phyloP scores from a whole-genome alignment of 192 early-diverging fungal genomes.

The Rhizophagus prolifer region DNA sequence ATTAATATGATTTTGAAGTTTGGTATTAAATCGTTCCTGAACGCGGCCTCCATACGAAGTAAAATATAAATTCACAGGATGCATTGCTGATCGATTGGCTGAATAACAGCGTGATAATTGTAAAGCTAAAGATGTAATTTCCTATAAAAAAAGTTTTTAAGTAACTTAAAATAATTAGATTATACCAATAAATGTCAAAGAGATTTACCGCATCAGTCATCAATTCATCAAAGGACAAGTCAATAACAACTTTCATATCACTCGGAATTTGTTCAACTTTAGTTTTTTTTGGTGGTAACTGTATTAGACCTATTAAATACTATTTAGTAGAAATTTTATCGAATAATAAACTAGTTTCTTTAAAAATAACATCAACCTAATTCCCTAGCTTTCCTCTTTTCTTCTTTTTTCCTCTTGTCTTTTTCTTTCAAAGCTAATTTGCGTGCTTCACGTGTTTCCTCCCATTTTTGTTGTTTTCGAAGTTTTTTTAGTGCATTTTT shows the following conservation, averaged over 20 bases:
- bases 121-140: constrained; percentile 65
- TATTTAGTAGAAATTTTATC: background rate
- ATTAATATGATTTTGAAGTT: constrained; percentile 43
- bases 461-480: constrained; percentile 26
- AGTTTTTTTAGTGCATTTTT: constrained; percentile 17
- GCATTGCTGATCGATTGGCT: constrained; percentile 55
- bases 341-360: background rate
- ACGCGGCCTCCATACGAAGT: constrained; percentile 60
- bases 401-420: constrained; percentile 12
- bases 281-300: constrained; percentile 41
- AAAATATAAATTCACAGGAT: constrained; percentile 56
- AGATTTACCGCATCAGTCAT: constrained; percentile 69
- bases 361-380: constrained; percentile 1
- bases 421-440: constrained; percentile 21
- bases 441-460: constrained; percentile 1
- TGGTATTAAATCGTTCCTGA: constrained; percentile 45
- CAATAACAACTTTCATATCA: constrained; percentile 67
- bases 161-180: background rate
- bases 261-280: constrained; percentile 51
- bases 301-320: constrained; percentile 32
- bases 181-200: background rate
- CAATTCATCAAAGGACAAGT: constrained; percentile 74
- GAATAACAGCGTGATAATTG: constrained; percentile 79
- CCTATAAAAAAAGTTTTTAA: constrained; percentile 37
- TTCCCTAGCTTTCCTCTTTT: background rate